These are phyloP conservation scores for Carex scoparia DNA, from an alignment of 176 grass and related monocot species.

Conservation along the genomic window DNA sequence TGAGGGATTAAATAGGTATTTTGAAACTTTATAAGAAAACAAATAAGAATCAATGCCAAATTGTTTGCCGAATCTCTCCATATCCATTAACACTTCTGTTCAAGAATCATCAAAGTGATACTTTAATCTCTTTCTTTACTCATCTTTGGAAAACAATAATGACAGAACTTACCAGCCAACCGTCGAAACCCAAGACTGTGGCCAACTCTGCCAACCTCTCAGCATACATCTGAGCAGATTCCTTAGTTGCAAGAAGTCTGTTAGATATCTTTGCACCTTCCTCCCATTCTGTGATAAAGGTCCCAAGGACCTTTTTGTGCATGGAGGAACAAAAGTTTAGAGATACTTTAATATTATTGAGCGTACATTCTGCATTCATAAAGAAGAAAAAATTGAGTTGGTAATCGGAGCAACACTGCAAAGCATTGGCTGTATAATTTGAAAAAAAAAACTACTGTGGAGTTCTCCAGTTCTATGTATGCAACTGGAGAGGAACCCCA, in stretches of 20 bases:
- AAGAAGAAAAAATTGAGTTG: background rate
- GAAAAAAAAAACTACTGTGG: background rate
- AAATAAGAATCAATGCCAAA: background rate
- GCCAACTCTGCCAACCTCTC: slow-evolving; percentile 70
- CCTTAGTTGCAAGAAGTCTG: slow-evolving; percentile 59
- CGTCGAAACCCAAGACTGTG: slow-evolving; percentile 62
- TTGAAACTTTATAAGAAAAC: background rate
- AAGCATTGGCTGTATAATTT: background rate
- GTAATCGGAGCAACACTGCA: background rate
- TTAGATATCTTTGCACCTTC: slow-evolving; percentile 46
- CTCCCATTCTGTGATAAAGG: slow-evolving; percentile 78
- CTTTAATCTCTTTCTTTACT: background rate
- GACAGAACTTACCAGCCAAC: slow-evolving; percentile 70
- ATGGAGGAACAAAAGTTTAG: background rate
- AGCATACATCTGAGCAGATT: slow-evolving; percentile 72
- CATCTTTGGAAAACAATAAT: background rate
- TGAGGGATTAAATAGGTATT: background rate
- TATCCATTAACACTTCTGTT: background rate
- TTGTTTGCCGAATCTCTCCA: background rate
- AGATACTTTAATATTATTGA: background rate
- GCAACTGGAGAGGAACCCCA: background rate
- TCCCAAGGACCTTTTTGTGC: slow-evolving; percentile 63
- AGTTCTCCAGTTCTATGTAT: background rate
- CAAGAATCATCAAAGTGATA: background rate
- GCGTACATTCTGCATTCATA: background rate